A percentile compares a stretch with the other conserved stretches of the same genome.
phyloP scores from a whole-genome alignment of 2,329 filamentous ascomycete species.

The Paraphoma sp. region DNA sequence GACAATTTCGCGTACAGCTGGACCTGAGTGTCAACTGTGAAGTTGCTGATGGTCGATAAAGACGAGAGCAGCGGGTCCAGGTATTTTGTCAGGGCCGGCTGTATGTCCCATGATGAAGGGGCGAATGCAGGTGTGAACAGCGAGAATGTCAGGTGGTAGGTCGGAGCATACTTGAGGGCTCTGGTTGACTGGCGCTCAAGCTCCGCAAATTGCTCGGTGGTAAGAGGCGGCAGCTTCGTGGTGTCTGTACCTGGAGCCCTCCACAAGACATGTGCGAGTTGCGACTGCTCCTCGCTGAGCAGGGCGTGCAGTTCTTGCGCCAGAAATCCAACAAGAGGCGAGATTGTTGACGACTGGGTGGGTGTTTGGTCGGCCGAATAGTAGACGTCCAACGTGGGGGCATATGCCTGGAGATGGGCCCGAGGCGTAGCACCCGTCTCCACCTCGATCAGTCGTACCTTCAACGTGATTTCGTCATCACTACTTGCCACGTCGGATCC shows the following conservation, averaged over 20 bases:
- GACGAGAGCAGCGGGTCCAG: slow-evolving; percentile 81
- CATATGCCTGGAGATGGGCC: slow-evolving; percentile 71
- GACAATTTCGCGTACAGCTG: slow-evolving; percentile 84
- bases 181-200: slow-evolving; percentile 75
- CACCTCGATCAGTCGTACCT: slow-evolving; percentile 72
- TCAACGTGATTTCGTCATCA: slow-evolving; percentile 66
- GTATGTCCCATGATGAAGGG: slow-evolving; percentile 91
- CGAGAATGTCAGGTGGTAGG: slow-evolving; percentile 95
- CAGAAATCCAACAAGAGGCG: slow-evolving; percentile 76
- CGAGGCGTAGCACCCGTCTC: slow-evolving; percentile 59
- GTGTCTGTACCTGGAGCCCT: slow-evolving; percentile 50
- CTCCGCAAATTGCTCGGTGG: slow-evolving; percentile 55
- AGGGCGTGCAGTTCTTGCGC: slow-evolving; percentile 77
- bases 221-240: slow-evolving; percentile 60
- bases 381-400: slow-evolving; percentile 75
- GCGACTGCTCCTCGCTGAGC: slow-evolving; percentile 88
- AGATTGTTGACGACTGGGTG: slow-evolving; percentile 71
- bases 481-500: slow-evolving; percentile 36
- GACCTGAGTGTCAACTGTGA: slow-evolving; percentile 94
- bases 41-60: slow-evolving; percentile 85
- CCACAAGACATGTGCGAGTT: slow-evolving; percentile 63
- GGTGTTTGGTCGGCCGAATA: slow-evolving; percentile 75
- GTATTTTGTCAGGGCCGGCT: slow-evolving; percentile 79
- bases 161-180: slow-evolving; percentile 88
- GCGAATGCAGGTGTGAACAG: slow-evolving; percentile 80